Evolutionary conservation across 805 yeast genomes (phyloP).

Genomic region (Candida succiphila): DNA sequence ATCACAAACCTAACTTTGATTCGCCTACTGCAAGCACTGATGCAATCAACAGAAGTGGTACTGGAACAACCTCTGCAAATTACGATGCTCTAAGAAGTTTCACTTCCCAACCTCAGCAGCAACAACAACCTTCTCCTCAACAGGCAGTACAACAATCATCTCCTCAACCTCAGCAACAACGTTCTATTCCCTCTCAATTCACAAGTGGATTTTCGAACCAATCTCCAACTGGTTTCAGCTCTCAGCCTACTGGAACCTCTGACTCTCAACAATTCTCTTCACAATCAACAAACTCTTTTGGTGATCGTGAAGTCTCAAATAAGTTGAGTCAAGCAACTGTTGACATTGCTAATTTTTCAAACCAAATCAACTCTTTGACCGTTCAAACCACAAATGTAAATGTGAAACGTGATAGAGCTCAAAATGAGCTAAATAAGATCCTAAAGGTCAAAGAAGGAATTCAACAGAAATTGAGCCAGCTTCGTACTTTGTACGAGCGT

Average conservation of each 20-base stretch:
- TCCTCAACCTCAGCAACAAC: slow-evolving; percentile 1
- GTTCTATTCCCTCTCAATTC: slow-evolving; percentile 5
- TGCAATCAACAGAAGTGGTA: slow-evolving; percentile 1
- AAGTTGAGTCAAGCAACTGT: slow-evolving; percentile 71
- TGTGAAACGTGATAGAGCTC: slow-evolving; percentile 65
- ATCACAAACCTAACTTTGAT: slow-evolving; percentile 23
- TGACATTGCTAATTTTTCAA: slow-evolving; percentile 79
- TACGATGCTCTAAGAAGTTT: slow-evolving; percentile 35
- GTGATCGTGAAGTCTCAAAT: slow-evolving; percentile 46
- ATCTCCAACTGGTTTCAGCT: slow-evolving; percentile 4
- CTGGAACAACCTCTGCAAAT: slow-evolving; percentile 22
- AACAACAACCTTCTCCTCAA: slow-evolving; percentile 1
- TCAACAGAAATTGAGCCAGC: slow-evolving; percentile 54
- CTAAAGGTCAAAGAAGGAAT: slow-evolving; percentile 60
- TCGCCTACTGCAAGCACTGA: slow-evolving; percentile 10
- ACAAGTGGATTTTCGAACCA: slow-evolving; percentile 8
- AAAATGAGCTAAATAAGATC: slow-evolving; percentile 64
- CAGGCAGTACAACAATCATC: background rate
- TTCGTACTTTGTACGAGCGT: slow-evolving; percentile 64
- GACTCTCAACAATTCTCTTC: slow-evolving; percentile 7
- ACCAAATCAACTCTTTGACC: slow-evolving; percentile 72
- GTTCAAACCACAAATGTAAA: slow-evolving; percentile 63
- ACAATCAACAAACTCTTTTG: slow-evolving; percentile 6
- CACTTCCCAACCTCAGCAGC: slow-evolving; percentile 7
- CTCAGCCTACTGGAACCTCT: slow-evolving; percentile 9